These are phyloP conservation scores for Metschnikowia cubensis DNA, from an alignment of 805 yeast species.

Conservation along the genomic window DNA sequence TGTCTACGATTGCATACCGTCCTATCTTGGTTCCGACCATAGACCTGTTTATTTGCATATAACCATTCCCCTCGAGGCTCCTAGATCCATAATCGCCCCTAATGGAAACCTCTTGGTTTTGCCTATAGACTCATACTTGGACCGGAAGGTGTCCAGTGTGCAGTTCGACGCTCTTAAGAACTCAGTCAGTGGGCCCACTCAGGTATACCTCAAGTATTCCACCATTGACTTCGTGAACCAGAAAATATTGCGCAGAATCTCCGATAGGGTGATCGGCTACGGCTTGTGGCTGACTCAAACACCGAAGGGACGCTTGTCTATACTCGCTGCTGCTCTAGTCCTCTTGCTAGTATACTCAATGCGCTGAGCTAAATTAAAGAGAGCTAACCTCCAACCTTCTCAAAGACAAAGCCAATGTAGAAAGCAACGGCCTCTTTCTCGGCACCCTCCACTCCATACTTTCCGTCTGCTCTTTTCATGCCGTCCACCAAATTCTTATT, in stretches of 20 bases:
- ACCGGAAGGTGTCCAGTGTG: conserved; percentile 4
- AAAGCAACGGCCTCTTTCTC: conserved; percentile 90
- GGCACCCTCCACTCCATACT: conserved; percentile 81
- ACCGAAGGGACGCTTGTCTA: conserved; percentile 27
- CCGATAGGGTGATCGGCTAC: conserved; percentile 33
- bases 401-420: conserved; percentile 80
- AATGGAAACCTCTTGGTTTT: conserved; percentile 16
- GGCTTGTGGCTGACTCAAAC: conserved; percentile 35
- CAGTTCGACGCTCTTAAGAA: conserved; percentile 13
- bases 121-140: conserved; percentile 10
- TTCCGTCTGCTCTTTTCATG: conserved; percentile 72
- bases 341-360: conserved; percentile 8
- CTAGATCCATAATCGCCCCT: conserved; percentile 21
- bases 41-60: conserved; percentile 64
- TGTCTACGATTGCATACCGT: conserved; percentile 47
- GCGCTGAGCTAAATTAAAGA: neutral
- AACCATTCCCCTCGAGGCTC: conserved; percentile 42
- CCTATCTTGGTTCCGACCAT: conserved; percentile 66
- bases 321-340: conserved; percentile 18
- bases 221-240: conserved; percentile 28
- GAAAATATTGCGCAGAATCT: conserved; percentile 20
- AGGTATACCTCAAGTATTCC: conserved; percentile 34
- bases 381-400: conserved; percentile 40
- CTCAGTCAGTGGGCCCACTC: conserved; percentile 38
- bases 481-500: conserved; percentile 63